phyloP scores from a whole-genome alignment of 345 rosid genomes.

The Streptanthus diversifolius region DNA sequence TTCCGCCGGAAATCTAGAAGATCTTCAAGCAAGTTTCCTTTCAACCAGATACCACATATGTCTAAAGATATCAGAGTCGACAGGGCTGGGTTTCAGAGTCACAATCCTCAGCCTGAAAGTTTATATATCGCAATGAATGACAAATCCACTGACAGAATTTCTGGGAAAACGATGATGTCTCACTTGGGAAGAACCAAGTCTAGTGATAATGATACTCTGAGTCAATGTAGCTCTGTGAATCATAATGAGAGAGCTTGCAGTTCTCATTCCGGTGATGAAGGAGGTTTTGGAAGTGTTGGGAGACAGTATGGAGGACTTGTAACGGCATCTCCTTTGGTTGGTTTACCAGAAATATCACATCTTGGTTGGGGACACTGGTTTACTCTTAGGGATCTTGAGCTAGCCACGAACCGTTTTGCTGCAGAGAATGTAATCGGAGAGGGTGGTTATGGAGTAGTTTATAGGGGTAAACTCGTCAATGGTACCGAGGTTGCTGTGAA shows the following conservation, averaged over 20 bases:
- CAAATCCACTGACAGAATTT: constrained; percentile 36
- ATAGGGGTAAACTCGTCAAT: constrained; percentile 75
- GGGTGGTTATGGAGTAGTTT: constrained; percentile 98
- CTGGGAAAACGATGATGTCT: constrained; percentile 47
- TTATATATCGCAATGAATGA: constrained; percentile 46
- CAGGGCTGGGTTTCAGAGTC: constrained; percentile 53
- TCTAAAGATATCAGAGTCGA: constrained; percentile 90
- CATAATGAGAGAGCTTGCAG: constrained; percentile 66
- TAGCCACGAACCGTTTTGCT: constrained; percentile 72
- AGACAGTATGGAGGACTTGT: constrained; percentile 60
- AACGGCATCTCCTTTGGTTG: constrained; percentile 84
- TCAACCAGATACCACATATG: constrained; percentile 68
- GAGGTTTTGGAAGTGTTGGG: constrained; percentile 57
- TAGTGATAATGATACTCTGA: constrained; percentile 73
- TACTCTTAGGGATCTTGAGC: constrained; percentile 92
- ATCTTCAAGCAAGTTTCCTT: constrained; percentile 44
- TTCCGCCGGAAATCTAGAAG: constrained; percentile 64
- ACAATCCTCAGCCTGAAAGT: constrained; percentile 47
- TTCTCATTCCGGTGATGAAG: constrained; percentile 89
- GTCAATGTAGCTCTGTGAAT: constrained; percentile 71
- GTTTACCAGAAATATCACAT: constrained; percentile 87
- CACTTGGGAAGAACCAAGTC: constrained; percentile 64
- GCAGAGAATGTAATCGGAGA: constrained; percentile 87
- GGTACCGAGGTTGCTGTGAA: constrained; percentile 96
- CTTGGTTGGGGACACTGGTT: constrained; percentile 99